These are phyloP conservation scores for Trichoderma cornu-damae DNA, from an alignment of 2,329 filamentous ascomycete species.

Conservation along the genomic window DNA sequence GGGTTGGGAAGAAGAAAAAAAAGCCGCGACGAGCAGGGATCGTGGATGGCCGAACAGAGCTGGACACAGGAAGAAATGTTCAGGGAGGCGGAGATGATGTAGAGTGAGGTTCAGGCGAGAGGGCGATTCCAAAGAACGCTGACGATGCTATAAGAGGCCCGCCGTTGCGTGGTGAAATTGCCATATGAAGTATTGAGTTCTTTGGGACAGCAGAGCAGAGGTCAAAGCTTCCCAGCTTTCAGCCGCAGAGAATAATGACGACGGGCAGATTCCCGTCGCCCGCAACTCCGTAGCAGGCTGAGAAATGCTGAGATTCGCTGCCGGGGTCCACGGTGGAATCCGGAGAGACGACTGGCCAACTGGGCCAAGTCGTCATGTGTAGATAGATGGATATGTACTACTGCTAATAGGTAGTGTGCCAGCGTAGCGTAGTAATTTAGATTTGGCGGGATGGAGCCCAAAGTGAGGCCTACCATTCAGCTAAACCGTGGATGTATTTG, in stretches of 20 bases:
- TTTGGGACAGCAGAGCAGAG: neutral
- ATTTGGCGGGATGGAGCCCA: neutral
- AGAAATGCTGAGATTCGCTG: neutral
- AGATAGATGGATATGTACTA: no score
- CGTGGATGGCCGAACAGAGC: neutral
- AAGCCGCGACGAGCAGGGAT: slow-evolving; percentile 12
- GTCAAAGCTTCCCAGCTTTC: neutral
- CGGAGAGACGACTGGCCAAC: neutral
- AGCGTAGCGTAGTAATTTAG: slow-evolving; percentile 5
- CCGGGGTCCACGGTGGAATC: neutral
- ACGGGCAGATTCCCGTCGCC: neutral
- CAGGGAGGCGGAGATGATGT: neutral
- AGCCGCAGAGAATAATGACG: neutral
- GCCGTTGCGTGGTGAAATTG: neutral
- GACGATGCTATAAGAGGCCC: neutral
- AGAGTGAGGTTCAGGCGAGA: neutral
- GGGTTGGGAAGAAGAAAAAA: neutral
- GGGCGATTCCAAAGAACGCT: neutral
- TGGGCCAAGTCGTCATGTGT: neutral
- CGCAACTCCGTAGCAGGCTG: neutral
- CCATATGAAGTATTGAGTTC: no score
- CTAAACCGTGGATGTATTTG: neutral
- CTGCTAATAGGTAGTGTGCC: no score
- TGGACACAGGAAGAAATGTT: neutral
- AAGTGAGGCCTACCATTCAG: neutral